Conservation (phyloP, 192 early-diverging fungal species). For the Podila clonocystis region DNA sequence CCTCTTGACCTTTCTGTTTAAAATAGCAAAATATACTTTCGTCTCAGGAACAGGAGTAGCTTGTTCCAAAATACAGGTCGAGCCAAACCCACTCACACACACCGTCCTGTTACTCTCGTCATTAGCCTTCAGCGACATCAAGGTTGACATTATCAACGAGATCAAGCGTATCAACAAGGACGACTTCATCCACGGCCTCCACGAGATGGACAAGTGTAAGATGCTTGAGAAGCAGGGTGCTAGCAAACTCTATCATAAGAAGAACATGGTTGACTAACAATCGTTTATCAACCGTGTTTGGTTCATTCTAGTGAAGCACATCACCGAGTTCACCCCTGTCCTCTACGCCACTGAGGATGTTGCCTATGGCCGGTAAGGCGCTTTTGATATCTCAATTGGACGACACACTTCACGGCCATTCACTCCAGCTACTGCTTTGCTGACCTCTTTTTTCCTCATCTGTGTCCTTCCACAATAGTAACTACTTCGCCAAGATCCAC, state of each 20-base stretch:
- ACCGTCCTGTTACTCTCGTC: not conserved
- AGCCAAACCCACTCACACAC: not conserved
- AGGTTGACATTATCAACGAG: constrained; percentile 54
- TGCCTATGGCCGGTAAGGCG: constrained; percentile 55
- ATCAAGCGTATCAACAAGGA: constrained; percentile 46
- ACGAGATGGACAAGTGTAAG: constrained; percentile 60
- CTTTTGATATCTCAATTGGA: not conserved
- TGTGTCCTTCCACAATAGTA: constrained; percentile 10
- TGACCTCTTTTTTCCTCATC: not conserved
- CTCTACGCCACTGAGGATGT: constrained; percentile 63
- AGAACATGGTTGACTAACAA: not conserved
- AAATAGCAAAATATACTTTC: too few relatives aligned
- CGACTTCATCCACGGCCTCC: constrained; percentile 52
- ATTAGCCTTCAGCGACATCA: constrained; percentile 52
- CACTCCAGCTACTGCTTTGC: too few relatives aligned
- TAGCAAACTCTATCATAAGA: not conserved
- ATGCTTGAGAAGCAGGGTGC: not conserved
- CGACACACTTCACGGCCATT: too few relatives aligned
- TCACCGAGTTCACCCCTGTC: constrained; percentile 55
- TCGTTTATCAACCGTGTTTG: not conserved
- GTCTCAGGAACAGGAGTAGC: too few relatives aligned
- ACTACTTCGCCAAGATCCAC: constrained; percentile 67
- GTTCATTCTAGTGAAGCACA: constrained; percentile 35
- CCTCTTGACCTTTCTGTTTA: too few relatives aligned
- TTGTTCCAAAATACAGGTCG: too few relatives aligned